Percentiles rank a stretch among this genome's conserved stretches.
These are phyloP conservation scores for Phylloporus sp. DNA, from an alignment of 768 basidiomycete species.

Conservation along the genomic window DNA sequence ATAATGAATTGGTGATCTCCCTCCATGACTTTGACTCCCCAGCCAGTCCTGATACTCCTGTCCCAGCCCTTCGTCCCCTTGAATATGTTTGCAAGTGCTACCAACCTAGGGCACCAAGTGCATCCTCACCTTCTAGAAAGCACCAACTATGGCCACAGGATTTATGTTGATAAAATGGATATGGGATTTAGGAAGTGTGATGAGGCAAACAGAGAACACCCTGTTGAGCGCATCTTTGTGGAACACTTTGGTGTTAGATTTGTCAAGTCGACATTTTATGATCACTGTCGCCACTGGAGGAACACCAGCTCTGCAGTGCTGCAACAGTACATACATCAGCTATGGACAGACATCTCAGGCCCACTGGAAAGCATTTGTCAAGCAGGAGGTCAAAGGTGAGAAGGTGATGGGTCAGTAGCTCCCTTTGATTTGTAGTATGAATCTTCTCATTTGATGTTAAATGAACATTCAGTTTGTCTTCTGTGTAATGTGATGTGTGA, in stretches of 20 bases:
- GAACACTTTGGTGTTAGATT: background rate
- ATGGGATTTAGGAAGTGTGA: background rate
- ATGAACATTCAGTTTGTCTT: too few relatives aligned
- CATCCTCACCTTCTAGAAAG: background rate
- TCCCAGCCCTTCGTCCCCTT: background rate
- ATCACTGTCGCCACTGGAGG: constrained; percentile 4
- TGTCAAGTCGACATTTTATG: background rate
- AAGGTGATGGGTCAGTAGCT: too few relatives aligned
- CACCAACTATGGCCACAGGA: background rate
- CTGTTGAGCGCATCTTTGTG: background rate
- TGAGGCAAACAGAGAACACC: background rate
- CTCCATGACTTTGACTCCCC: background rate
- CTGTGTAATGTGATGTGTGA: too few relatives aligned
- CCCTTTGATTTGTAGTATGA: too few relatives aligned
- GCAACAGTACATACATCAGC: background rate
- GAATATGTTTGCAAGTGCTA: background rate
- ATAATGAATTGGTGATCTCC: background rate
- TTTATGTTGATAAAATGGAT: background rate
- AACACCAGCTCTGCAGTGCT: background rate
- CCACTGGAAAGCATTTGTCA: background rate
- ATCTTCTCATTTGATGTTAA: too few relatives aligned
- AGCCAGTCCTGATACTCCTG: too few relatives aligned
- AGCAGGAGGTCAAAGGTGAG: background rate
- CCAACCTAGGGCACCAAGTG: background rate
- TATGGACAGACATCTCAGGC: background rate